Conservation (phyloP, 495 filamentous ascomycete genomes). For the Aspergillus kassunensis region DNA sequence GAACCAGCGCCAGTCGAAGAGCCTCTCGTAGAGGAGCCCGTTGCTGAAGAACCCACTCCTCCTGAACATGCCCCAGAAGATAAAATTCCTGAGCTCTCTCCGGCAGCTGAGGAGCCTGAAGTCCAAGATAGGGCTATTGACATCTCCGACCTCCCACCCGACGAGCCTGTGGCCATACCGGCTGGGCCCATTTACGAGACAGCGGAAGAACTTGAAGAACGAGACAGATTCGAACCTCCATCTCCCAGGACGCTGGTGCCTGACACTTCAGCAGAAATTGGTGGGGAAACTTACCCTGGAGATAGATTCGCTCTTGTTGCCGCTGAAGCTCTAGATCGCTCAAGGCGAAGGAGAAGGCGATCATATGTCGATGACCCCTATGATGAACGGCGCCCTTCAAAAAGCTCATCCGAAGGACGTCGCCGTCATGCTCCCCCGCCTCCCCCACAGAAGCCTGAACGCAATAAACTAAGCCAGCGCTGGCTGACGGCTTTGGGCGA, state of each 20-base stretch:
- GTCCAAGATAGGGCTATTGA: not conserved
- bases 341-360: slow-evolving; percentile 32
- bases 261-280: not conserved
- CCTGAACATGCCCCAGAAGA: not conserved
- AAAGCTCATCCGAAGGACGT: slow-evolving; percentile 36
- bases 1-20: slow-evolving; percentile 12
- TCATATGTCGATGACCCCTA: slow-evolving; percentile 18
- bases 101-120: not conserved
- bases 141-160: not conserved
- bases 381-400: slow-evolving; percentile 34
- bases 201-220: not conserved
- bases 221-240: slow-evolving; percentile 4
- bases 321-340: slow-evolving; percentile 11
- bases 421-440: slow-evolving; percentile 21
- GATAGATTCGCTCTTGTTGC: slow-evolving; percentile 6
- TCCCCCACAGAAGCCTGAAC: slow-evolving; percentile 32
- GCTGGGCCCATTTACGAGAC: slow-evolving; percentile 6
- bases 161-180: not conserved
- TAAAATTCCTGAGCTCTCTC: not conserved
- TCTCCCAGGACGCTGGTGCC: not conserved
- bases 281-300: slow-evolving; percentile 1
- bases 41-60: not conserved
- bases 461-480: slow-evolving; percentile 31
- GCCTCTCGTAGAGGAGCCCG: slow-evolving; percentile 13
- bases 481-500: slow-evolving; percentile 41